A percentile compares a stretch with the other conserved stretches of the same genome.
These are phyloP conservation scores for Diaporthe citriasiana DNA, from an alignment of 2,329 filamentous ascomycete species.

Conservation along the genomic window DNA sequence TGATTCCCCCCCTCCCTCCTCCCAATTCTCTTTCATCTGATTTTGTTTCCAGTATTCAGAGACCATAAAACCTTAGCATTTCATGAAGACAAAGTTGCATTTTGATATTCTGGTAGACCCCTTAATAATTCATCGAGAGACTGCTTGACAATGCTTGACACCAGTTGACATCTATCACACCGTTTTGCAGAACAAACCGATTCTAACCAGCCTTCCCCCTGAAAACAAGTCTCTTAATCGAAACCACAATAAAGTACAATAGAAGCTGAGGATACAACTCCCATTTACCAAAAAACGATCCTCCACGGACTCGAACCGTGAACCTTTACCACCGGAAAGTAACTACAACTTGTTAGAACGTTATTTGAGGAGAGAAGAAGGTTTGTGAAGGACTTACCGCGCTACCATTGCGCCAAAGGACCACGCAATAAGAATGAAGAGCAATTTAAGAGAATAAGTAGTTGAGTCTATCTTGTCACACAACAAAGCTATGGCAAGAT, in stretches of 20 bases:
- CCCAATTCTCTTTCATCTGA: too few relatives aligned
- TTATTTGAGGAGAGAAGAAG: not conserved
- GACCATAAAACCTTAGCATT: too few relatives aligned
- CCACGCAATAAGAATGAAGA: not conserved
- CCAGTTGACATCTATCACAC: too few relatives aligned
- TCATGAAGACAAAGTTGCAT: too few relatives aligned
- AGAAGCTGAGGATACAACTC: not conserved
- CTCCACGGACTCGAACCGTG: slow-evolving; percentile 35
- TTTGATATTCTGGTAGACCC: too few relatives aligned
- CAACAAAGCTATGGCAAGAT: too few relatives aligned
- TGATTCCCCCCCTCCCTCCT: too few relatives aligned
- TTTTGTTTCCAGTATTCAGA: too few relatives aligned
- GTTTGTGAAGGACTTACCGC: not conserved
- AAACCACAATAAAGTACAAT: rapidly evolving
- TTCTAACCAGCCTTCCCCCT: not conserved
- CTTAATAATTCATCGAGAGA: too few relatives aligned
- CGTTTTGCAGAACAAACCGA: not conserved
- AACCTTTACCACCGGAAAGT: slow-evolving; percentile 35
- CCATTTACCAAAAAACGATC: not conserved
- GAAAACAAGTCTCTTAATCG: not conserved
- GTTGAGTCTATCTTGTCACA: too few relatives aligned
- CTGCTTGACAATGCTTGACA: too few relatives aligned
- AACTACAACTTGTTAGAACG: not conserved
- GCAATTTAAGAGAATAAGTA: not conserved
- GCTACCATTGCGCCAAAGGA: slow-evolving; percentile 37